These are phyloP conservation scores for Leucogyrophana mollusca DNA, from an alignment of 768 basidiomycete species.

Conservation along the genomic window DNA sequence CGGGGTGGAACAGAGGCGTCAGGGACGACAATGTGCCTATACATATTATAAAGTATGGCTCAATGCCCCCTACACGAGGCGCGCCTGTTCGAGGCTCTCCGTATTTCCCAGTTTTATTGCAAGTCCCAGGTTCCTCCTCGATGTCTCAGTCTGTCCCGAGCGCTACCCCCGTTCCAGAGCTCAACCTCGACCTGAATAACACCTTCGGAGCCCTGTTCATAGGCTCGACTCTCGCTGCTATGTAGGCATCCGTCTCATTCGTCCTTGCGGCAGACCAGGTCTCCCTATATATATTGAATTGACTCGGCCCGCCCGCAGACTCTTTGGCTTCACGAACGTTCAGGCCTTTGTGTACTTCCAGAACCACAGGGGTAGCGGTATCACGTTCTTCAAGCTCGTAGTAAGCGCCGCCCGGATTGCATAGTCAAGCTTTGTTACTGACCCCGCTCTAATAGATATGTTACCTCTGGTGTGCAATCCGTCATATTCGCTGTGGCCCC, in stretches of 20 bases:
- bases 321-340: constrained; percentile 1
- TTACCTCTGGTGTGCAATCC: neutral
- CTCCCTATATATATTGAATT: too few species aligned
- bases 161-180: too few species aligned
- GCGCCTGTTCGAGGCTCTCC: too few species aligned
- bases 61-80: too few species aligned
- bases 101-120: too few species aligned
- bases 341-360: constrained; percentile 4
- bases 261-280: too few species aligned
- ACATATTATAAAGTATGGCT: too few species aligned
- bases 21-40: too few species aligned
- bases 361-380: neutral
- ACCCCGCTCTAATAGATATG: neutral
- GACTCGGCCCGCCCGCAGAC: too few species aligned
- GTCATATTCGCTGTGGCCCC: neutral
- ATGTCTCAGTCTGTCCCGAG: too few species aligned
- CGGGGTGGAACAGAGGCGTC: too few species aligned
- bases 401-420: neutral
- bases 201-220: neutral
- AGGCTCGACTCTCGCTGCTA: neutral
- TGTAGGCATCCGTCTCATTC: neutral
- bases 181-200: neutral
- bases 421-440: neutral
- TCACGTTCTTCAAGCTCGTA: neutral
- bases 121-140: too few species aligned